Evolutionary conservation across 441 rosid genomes (phyloP), one percentile per base, ranked within the genome.

Genomic region (Croton setiger): DNA sequence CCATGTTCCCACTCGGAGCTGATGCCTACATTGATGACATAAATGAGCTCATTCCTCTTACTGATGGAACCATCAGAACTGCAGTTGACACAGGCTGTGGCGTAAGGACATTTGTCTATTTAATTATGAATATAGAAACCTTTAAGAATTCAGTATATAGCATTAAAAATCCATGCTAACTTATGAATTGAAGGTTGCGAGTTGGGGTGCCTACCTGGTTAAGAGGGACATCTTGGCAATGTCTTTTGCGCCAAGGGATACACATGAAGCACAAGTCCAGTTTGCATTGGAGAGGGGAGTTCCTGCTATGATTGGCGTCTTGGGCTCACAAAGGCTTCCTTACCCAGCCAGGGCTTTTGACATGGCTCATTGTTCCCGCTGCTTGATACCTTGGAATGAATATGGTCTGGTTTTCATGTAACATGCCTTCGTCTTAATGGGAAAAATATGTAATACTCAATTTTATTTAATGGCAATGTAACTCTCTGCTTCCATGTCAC

Each of bases 241-340:
- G 86, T 94, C 97, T 43, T 87, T 94, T 80, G 98, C 98, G 13
- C 98, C 96, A 49, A 82, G 98, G 75, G 98, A 94, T 69, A 94
- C 97, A 6, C 98, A 91, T 44, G 97, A 94, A 82, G 96, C 98
- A n/a, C 98, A 91, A 70, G 98, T 94, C 18, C 91, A 88, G 75
- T 94, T 94, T 76, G 98, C 98, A 0, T 67, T 94, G 73, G 98
- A 94, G 82, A 86, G 98, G 15, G 98, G 98, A 79, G 96, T 94
- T 77, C 98, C 98, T 60, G 96, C 96, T 9, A 87, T 94, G 81
- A 88, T 94, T 54, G 96, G 95, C 53, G 73, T 94, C 61, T 83
- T 94, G 96, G 91, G 82, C 71, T 85, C 98, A 6, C 80, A 82
- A 76, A 84, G 97, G 71, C 93, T 88, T 82, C 96, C 97, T 60